Conservation (phyloP, 2,329 filamentous ascomycete genomes). For the Aspergillus sp. region DNA sequence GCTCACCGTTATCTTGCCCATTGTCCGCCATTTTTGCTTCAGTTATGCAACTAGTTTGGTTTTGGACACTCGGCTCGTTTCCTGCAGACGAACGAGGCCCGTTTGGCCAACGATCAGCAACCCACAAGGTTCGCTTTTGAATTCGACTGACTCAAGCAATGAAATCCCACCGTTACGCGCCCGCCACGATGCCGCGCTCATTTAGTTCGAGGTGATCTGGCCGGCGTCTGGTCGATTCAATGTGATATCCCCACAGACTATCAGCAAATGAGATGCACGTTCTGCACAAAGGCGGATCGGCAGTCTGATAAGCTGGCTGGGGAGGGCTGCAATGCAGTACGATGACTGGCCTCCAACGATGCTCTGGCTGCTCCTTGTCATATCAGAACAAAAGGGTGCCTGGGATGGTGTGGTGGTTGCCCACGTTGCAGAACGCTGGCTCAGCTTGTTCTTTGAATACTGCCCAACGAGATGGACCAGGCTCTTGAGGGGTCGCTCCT, state of each 20-base stretch:
- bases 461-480: background rate
- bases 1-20: background rate
- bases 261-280: constrained; percentile 22
- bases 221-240: background rate
- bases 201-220: constrained; percentile 14
- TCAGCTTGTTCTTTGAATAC: background rate
- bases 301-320: constrained; percentile 19
- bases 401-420: constrained; percentile 8
- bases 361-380: constrained; percentile 7
- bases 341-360: constrained; percentile 8
- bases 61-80: background rate
- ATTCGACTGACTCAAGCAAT: constrained; percentile 15
- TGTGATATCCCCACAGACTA: constrained; percentile 25
- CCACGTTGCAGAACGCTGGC: constrained; percentile 9
- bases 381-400: constrained; percentile 13
- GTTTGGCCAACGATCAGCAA: constrained; percentile 6
- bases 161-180: constrained; percentile 24
- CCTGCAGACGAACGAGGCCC: constrained; percentile 1
- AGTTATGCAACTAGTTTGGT: background rate
- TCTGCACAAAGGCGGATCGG: constrained; percentile 14
- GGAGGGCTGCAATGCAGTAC: constrained; percentile 8
- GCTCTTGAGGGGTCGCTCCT: background rate
- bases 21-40: background rate
- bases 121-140: background rate
- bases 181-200: constrained; percentile 7